Evolutionary conservation across 23 red algal species (phyloP).

Genomic region (Cyanidioschyzon merolae): DNA sequence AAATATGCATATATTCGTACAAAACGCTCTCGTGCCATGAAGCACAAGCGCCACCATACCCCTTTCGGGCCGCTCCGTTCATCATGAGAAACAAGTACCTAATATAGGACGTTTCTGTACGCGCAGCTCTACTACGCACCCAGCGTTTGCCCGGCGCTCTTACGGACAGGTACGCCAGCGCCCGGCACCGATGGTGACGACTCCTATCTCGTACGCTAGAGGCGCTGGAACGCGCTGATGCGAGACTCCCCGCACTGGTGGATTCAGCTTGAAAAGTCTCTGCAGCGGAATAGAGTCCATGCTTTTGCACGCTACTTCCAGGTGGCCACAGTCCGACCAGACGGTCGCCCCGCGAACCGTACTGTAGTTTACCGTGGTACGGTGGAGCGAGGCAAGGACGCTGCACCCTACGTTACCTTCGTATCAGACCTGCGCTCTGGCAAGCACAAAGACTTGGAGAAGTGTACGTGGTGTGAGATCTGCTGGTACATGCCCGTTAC

Average conservation of each 20-base stretch:
- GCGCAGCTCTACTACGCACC: no score
- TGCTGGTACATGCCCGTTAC: constrained; percentile 13
- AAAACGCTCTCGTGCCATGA: no score
- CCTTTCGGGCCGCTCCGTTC: no score
- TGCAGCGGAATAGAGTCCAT: not conserved
- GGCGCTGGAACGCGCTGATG: no score
- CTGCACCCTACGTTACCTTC: not conserved
- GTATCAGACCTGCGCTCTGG: not conserved
- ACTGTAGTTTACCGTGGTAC: constrained; percentile 1
- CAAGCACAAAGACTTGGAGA: not conserved
- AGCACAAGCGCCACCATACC: no score
- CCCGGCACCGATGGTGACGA: no score
- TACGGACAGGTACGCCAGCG: no score
- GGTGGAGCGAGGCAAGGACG: not conserved
- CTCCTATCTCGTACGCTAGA: no score
- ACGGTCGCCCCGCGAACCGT: constrained; percentile 12
- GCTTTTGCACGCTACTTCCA: not conserved
- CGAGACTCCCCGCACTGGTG: not conserved
- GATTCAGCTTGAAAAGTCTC: not conserved
- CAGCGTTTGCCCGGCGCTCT: no score
- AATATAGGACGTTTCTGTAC: no score
- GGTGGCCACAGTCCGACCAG: not conserved
- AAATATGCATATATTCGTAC: no score
- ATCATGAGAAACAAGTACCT: no score
- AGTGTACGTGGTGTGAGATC: not conserved